Evolutionary conservation across 2,329 filamentous ascomycete species (phyloP).

Genomic region (Stagonosporopsis rhizophila): DNA sequence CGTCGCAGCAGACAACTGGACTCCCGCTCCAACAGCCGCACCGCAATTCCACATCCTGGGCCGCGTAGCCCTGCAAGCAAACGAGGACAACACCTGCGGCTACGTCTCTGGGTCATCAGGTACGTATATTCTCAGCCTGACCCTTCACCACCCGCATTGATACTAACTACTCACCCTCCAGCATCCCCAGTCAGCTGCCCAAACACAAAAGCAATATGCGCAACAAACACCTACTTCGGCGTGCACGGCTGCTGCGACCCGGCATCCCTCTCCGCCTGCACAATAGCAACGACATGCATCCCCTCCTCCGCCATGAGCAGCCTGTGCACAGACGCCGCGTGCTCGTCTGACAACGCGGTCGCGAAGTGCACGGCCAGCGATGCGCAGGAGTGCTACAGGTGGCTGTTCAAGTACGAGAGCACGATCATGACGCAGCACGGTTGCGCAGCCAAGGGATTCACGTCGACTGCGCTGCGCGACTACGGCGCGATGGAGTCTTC

Average conservation of each 20-base stretch:
- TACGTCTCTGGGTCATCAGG: constrained; percentile 37
- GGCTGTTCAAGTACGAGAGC: constrained; percentile 33
- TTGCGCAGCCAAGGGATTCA: constrained; percentile 33
- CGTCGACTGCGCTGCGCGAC: constrained; percentile 25
- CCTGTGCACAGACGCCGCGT: constrained; percentile 36
- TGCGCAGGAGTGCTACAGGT: constrained; percentile 38
- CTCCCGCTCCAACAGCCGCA: constrained; percentile 40
- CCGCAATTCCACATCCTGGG: constrained; percentile 39
- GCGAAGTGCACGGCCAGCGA: constrained; percentile 39
- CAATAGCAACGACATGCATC: constrained; percentile 43
- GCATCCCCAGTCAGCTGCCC: constrained; percentile 41
- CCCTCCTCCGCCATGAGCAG: constrained; percentile 31
- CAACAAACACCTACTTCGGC: constrained; percentile 41
- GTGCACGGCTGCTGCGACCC: constrained; percentile 46
- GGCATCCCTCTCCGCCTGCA: constrained; percentile 29
- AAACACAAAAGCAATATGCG: constrained; percentile 36
- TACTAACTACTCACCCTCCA: constrained; percentile 21
- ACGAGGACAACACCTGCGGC: constrained; percentile 39
- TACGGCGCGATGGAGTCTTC: constrained; percentile 7
- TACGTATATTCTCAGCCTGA: constrained; percentile 22
- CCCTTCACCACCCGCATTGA: constrained; percentile 10
- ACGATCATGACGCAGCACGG: constrained; percentile 43
- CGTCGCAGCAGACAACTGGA: constrained; percentile 37
- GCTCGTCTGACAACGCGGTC: constrained; percentile 33
- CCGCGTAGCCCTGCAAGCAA: constrained; percentile 24